These are phyloP conservation scores for Mycena sp. DNA, from an alignment of 1,284 basidiomycete species.

Conservation along the genomic window DNA sequence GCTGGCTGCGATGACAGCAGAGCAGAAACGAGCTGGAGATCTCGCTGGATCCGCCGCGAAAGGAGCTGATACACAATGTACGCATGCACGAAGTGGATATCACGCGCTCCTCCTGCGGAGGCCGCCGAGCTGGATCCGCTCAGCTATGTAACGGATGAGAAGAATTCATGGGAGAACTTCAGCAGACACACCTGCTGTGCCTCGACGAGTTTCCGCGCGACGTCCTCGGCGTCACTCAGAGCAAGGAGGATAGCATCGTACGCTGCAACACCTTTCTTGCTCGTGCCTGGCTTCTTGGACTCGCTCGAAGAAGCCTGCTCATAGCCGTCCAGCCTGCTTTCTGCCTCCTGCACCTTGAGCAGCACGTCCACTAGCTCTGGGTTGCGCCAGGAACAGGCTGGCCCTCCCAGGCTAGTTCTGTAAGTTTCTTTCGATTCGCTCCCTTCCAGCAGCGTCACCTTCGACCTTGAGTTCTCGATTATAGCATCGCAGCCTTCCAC, in stretches of 20 bases:
- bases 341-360: constrained; percentile 84
- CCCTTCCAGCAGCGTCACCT: constrained; percentile 48
- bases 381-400: constrained; percentile 88
- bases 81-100: constrained; percentile 85
- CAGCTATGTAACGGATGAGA: constrained; percentile 44
- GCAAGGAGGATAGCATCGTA: constrained; percentile 87
- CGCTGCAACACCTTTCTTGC: constrained; percentile 79
- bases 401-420: constrained; percentile 82
- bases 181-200: constrained; percentile 72
- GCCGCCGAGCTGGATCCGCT: constrained; percentile 49
- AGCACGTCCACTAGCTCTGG: constrained; percentile 93
- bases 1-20: constrained; percentile 56
- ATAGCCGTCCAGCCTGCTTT: constrained; percentile 56
- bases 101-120: constrained; percentile 60
- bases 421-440: constrained; percentile 60
- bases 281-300: constrained; percentile 52
- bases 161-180: constrained; percentile 1
- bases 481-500: constrained; percentile 75
- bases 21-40: constrained; percentile 82
- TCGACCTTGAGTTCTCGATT: constrained; percentile 60
- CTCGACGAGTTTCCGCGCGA: constrained; percentile 81
- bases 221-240: constrained; percentile 88
- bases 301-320: constrained; percentile 28
- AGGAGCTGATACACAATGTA: constrained; percentile 90
- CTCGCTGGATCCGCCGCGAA: constrained; percentile 86